Percentiles rank a stretch among this genome's conserved stretches.
Conservation (phyloP, 345 rosid species). For the Populus ilicifolia region DNA sequence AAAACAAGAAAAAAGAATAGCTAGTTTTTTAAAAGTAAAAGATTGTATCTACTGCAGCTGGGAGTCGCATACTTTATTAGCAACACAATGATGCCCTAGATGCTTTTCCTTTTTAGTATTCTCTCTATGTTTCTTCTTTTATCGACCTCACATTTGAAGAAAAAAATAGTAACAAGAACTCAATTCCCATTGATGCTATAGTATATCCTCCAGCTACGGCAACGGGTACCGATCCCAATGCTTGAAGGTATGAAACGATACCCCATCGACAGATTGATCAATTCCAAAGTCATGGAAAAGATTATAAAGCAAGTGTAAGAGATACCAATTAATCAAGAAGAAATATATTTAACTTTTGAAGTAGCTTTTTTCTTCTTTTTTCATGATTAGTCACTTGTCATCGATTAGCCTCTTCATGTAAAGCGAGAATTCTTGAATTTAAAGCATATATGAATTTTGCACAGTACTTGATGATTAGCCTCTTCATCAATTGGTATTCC, state of each 20-base stretch:
- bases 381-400: slow-evolving; percentile 43
- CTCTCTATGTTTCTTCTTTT: slow-evolving; percentile 18
- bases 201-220: slow-evolving; percentile 3
- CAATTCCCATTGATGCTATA: slow-evolving; percentile 15
- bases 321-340: slow-evolving; percentile 22
- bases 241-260: slow-evolving; percentile 27
- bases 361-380: slow-evolving; percentile 5
- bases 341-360: slow-evolving; percentile 14
- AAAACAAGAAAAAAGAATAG: slow-evolving; percentile 34
- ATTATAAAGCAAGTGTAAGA: slow-evolving; percentile 11
- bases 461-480: slow-evolving; percentile 10
- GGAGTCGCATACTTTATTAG: slow-evolving; percentile 17
- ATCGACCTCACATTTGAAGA: background rate
- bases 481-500: slow-evolving; percentile 13
- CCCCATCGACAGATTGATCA: slow-evolving; percentile 31
- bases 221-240: slow-evolving; percentile 16
- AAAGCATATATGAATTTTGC: slow-evolving; percentile 29
- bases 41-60: slow-evolving; percentile 6
- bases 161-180: slow-evolving; percentile 7
- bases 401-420: no score
- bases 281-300: slow-evolving; percentile 23
- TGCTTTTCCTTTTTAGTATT: slow-evolving; percentile 41
- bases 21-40: slow-evolving; percentile 9
- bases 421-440: slow-evolving; percentile 28
- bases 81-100: slow-evolving; percentile 35